A percentile compares a stretch with the other conserved stretches of the same genome.
Evolutionary conservation across 495 filamentous ascomycete genomes (phyloP).

Genomic region (Cairneyella variabilis): DNA sequence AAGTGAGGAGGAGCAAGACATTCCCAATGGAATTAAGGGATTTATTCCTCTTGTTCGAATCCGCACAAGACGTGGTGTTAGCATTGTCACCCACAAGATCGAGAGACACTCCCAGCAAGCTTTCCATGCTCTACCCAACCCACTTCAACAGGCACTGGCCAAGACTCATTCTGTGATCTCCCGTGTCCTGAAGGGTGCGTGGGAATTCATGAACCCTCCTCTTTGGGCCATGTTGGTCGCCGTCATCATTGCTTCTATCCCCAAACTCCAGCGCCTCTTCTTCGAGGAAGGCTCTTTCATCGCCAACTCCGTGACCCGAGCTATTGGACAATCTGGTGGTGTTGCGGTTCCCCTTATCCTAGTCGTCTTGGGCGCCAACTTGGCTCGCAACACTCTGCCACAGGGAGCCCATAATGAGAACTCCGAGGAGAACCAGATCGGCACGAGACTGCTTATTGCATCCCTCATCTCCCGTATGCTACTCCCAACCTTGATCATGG

Average conservation of each 20-base stretch:
- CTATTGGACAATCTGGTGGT: slow-evolving; percentile 76
- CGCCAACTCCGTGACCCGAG: slow-evolving; percentile 86
- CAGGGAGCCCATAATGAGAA: slow-evolving; percentile 52
- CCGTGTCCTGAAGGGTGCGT: slow-evolving; percentile 62
- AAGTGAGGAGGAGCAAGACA: slow-evolving; percentile 17
- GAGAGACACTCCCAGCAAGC: neutral
- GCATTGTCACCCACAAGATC: slow-evolving; percentile 6
- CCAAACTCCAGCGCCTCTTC: slow-evolving; percentile 75
- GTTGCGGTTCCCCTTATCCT: slow-evolving; percentile 94
- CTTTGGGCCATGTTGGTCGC: slow-evolving; percentile 94
- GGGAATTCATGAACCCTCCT: slow-evolving; percentile 97
- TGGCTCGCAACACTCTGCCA: slow-evolving; percentile 72
- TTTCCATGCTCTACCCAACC: slow-evolving; percentile 46
- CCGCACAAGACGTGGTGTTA: slow-evolving; percentile 5
- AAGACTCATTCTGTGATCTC: slow-evolving; percentile 34
- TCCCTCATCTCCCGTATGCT: slow-evolving; percentile 87
- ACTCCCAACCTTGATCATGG: slow-evolving; percentile 87
- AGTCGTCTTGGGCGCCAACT: slow-evolving; percentile 92
- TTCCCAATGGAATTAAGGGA: slow-evolving; percentile 22
- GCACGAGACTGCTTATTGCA: slow-evolving; percentile 77
- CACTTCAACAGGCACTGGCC: slow-evolving; percentile 51
- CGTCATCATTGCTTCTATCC: slow-evolving; percentile 87
- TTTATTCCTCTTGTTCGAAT: slow-evolving; percentile 17
- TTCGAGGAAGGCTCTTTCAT: slow-evolving; percentile 88
- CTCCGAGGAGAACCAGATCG: slow-evolving; percentile 59